Percentiles rank a stretch among this genome's conserved stretches.
Evolutionary conservation across 106 monocot genomes (phyloP).

Genomic region (Acanthochlamys bracteata): DNA sequence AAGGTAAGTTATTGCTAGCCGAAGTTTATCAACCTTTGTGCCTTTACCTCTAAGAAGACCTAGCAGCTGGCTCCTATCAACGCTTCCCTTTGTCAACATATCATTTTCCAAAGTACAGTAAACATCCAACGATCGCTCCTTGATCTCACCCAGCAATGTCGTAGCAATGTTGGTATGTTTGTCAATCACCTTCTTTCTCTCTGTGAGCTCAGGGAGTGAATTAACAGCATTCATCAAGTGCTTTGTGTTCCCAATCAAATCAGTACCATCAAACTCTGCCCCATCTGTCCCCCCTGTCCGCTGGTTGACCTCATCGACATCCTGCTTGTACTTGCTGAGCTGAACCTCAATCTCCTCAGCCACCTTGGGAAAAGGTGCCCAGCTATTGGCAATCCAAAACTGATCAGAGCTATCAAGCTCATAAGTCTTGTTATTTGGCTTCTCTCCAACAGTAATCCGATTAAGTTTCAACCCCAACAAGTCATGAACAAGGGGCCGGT

Average conservation of each 20-base stretch:
- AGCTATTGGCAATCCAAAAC: slow-evolving; percentile 76
- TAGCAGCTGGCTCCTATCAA: slow-evolving; percentile 47
- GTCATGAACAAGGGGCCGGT: slow-evolving; percentile 78
- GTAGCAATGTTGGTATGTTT: slow-evolving; percentile 93
- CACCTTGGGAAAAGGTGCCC: slow-evolving; percentile 87
- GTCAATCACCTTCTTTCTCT: slow-evolving; percentile 88
- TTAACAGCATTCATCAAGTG: slow-evolving; percentile 91
- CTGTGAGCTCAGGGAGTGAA: slow-evolving; percentile 89
- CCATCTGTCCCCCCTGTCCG: slow-evolving; percentile 63
- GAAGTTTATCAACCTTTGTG: slow-evolving; percentile 70
- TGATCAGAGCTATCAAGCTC: slow-evolving; percentile 68
- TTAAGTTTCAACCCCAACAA: slow-evolving; percentile 73
- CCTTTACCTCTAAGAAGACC: slow-evolving; percentile 72
- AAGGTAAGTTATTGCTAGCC: slow-evolving; percentile 80
- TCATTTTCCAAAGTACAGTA: slow-evolving; percentile 76
- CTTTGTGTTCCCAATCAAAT: slow-evolving; percentile 84
- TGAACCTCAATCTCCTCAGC: slow-evolving; percentile 89
- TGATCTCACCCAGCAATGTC: slow-evolving; percentile 71
- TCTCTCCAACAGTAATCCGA: slow-evolving; percentile 44
- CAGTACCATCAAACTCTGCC: slow-evolving; percentile 78
- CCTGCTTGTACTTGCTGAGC: slow-evolving; percentile 88
- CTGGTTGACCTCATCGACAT: slow-evolving; percentile 80
- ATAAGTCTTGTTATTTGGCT: slow-evolving; percentile 40
- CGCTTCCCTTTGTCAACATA: slow-evolving; percentile 68
- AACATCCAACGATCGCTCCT: slow-evolving; percentile 77